Percentiles rank a stretch among this genome's conserved stretches.
phyloP scores from a whole-genome alignment of 208 protist species.

The Trypanosoma brucei region DNA sequence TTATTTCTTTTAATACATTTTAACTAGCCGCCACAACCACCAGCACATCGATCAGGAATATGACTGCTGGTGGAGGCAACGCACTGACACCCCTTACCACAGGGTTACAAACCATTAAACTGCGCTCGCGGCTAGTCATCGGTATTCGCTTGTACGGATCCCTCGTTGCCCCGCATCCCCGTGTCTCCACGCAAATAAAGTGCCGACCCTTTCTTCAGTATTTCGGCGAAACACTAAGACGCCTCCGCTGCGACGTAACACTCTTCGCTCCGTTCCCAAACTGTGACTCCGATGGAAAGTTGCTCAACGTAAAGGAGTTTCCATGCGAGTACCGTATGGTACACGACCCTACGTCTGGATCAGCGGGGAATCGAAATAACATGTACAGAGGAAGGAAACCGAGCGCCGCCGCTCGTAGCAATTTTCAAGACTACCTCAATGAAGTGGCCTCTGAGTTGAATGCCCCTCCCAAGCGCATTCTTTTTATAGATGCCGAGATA shows the following conservation, averaged over 20 bases:
- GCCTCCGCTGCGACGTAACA: slow-evolving; percentile 64
- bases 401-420: slow-evolving; percentile 21
- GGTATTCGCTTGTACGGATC: slow-evolving; percentile 68
- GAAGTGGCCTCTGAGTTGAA: slow-evolving; percentile 29
- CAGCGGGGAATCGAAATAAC: slow-evolving; percentile 4
- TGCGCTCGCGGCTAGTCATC: slow-evolving; percentile 42
- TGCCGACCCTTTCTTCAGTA: slow-evolving; percentile 72
- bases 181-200: slow-evolving; percentile 27
- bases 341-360: slow-evolving; percentile 29
- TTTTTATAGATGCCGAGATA: slow-evolving; percentile 81
- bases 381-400: background rate
- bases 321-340: slow-evolving; percentile 39
- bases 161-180: slow-evolving; percentile 44
- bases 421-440: slow-evolving; percentile 62
- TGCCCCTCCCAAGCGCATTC: slow-evolving; percentile 39
- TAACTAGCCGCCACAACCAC: too few relatives aligned
- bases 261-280: slow-evolving; percentile 35
- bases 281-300: background rate
- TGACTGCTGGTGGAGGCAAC: slow-evolving; percentile 1
- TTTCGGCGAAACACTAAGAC: slow-evolving; percentile 51
- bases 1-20: too few relatives aligned
- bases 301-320: slow-evolving; percentile 46
- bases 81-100: slow-evolving; percentile 11
- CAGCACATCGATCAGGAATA: background rate
- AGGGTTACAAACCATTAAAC: slow-evolving; percentile 17